Evolutionary conservation across 495 filamentous ascomycete species (phyloP), one percentile per base, ranked within the genome.

Genomic region (Tuber microsphaerosporum): DNA sequence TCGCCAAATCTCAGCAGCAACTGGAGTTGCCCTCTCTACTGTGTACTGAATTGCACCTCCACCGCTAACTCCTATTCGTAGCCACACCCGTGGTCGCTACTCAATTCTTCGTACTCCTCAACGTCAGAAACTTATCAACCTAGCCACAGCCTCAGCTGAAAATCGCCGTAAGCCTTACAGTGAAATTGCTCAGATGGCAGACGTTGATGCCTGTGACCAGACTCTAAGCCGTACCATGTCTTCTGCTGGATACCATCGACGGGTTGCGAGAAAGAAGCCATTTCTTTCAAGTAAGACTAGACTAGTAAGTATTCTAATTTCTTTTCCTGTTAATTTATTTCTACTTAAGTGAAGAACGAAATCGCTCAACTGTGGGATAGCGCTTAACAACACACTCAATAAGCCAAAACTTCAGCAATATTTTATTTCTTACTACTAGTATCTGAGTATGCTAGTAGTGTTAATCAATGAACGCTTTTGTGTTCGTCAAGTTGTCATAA

Each of bases 51-150:
- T 48, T 48, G 19, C 46, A 48, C 46, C 20, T 7, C 46, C 46
- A 0, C 17, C 46, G 2, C 0, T 20, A 20, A 48, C 19, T 2
- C 5, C 19, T 8, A 48, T 4, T 2, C 19, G 22, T 7, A 48
- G 10, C 1, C 0, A 9, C 22, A 2, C 6, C 0, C 46, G 0
- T 1, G 19, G 46, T 0, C 19, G 4, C 1, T 19, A 48, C 19
- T 22, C 0, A 0, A 48, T 48, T 4, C 46, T 48, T 48, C 0
- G 7, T 1, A 48, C 46, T 7, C 19, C 19, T 1, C 5, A 48
- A 1, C 19, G 22, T 2, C 0, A 20, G 10, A 48, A 48, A 3
- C 46, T 48, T 8, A 7, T 48, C 22, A 0, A 2, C 0, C 22
- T 48, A 48, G 46, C 46, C 0, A 48, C 17, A 0, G 17, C 17